Conservation (phyloP, 305 asterid genomes). For the Petunia hybrid region DNA sequence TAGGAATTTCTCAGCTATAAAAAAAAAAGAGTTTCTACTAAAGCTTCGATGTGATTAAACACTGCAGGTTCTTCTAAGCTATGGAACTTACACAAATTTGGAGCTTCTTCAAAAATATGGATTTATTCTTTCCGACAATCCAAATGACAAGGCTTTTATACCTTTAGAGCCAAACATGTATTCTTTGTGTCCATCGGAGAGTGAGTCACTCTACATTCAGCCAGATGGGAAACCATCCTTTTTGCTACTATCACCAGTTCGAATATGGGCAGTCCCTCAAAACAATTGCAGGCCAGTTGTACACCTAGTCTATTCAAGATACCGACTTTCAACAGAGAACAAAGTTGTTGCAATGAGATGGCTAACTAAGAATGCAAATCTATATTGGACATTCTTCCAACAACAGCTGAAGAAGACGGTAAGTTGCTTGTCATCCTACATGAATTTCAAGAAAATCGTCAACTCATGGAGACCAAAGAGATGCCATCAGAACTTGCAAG, state of each 20-base stretch:
- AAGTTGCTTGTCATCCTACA: conserved; percentile 48
- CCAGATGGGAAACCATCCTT: conserved; percentile 79
- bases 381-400: conserved; percentile 47
- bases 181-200: conserved; percentile 69
- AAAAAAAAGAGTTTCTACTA: neutral
- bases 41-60: neutral
- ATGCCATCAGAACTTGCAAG: conserved; percentile 29
- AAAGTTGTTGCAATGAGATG: conserved; percentile 61
- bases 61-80: conserved; percentile 83
- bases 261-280: conserved; percentile 84
- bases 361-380: conserved; percentile 51
- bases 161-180: conserved; percentile 72
- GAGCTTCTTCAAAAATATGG: conserved; percentile 96
- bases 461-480: conserved; percentile 36
- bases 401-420: conserved; percentile 65
- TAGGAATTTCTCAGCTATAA: neutral
- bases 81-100: conserved; percentile 85
- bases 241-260: conserved; percentile 64
- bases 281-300: conserved; percentile 58
- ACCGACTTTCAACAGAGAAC: conserved; percentile 59
- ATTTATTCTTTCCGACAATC: conserved; percentile 69
- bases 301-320: conserved; percentile 66
- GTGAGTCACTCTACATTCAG: conserved; percentile 67
- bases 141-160: conserved; percentile 79
- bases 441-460: conserved; percentile 44